Percentiles rank a stretch among this genome's conserved stretches.
Evolutionary conservation across 371 early-diverging fungal species (phyloP).

Genomic region (Mucor saturninus): DNA sequence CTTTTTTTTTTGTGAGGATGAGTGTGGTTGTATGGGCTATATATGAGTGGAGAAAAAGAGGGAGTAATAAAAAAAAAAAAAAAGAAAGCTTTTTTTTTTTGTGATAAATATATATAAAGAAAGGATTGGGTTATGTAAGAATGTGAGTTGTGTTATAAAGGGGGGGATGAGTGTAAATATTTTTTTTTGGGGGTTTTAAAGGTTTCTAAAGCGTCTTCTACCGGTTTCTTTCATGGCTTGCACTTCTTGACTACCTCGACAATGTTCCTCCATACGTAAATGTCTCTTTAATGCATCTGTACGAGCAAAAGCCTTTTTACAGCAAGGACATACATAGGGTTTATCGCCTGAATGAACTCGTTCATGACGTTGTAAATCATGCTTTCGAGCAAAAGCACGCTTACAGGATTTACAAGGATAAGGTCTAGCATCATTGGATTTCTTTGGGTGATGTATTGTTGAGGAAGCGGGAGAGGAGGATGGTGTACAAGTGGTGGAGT

Average conservation of each 20-base stretch:
- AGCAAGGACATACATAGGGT: slow-evolving; percentile 62
- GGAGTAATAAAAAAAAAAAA: background rate
- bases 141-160: background rate
- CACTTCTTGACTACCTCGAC: slow-evolving; percentile 52
- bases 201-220: slow-evolving; percentile 37
- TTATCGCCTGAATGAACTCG: slow-evolving; percentile 73
- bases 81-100: background rate
- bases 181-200: slow-evolving; percentile 17
- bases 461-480: background rate
- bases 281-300: slow-evolving; percentile 72
- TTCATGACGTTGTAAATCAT: slow-evolving; percentile 71
- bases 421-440: slow-evolving; percentile 9
- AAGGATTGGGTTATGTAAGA: background rate
- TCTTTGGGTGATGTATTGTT: background rate
- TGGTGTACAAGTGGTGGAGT: background rate
- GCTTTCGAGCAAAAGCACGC: slow-evolving; percentile 64
- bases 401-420: slow-evolving; percentile 20
- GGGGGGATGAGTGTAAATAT: background rate
- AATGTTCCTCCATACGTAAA: slow-evolving; percentile 61
- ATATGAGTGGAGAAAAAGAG: background rate
- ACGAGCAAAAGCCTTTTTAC: slow-evolving; percentile 70
- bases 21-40: background rate
- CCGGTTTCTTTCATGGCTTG: slow-evolving; percentile 48
- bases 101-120: background rate
- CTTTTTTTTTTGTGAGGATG: background rate